Evolutionary conservation across 2,329 filamentous ascomycete genomes (phyloP).

Genomic region (Ceratocystis harringtonii): DNA sequence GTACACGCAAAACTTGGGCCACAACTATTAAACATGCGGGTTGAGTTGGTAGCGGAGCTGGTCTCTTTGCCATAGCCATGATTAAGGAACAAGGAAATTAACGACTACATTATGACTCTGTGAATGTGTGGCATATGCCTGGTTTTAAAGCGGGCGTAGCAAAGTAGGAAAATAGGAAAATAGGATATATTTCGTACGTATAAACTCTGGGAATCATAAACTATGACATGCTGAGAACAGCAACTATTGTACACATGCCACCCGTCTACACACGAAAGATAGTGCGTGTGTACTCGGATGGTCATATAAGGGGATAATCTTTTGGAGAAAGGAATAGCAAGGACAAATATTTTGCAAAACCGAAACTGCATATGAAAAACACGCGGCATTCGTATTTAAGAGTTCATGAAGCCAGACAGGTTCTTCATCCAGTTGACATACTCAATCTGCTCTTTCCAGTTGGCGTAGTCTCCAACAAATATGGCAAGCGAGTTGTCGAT

Average conservation of each 20-base stretch:
- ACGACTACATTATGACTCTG: not conserved
- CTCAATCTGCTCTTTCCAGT: conserved; percentile 97
- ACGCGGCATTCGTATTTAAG: conserved; percentile 43
- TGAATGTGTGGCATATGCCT: no score
- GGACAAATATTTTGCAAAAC: not conserved
- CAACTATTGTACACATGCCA: conserved; percentile 11
- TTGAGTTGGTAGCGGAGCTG: not conserved
- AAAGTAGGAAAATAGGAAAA: not conserved
- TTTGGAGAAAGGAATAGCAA: not conserved
- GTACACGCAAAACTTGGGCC: not conserved
- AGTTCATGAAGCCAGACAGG: conserved; percentile 54
- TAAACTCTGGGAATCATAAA: conserved; percentile 6
- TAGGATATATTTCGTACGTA: not conserved
- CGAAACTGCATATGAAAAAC: not conserved
- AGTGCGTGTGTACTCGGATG: not conserved
- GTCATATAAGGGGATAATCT: not conserved
- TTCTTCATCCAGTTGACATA: conserved; percentile 82
- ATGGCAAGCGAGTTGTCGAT: conserved; percentile 73
- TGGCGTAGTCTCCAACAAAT: conserved; percentile 92
- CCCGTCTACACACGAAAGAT: not conserved
- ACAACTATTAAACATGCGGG: not conserved
- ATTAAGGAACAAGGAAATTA: not conserved
- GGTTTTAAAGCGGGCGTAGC: no score
- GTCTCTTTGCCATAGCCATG: not conserved
- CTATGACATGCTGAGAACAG: not conserved